Evolutionary conservation across 768 basidiomycete genomes (phyloP).

Genomic region (Kwoniella newhampshirensis): DNA sequence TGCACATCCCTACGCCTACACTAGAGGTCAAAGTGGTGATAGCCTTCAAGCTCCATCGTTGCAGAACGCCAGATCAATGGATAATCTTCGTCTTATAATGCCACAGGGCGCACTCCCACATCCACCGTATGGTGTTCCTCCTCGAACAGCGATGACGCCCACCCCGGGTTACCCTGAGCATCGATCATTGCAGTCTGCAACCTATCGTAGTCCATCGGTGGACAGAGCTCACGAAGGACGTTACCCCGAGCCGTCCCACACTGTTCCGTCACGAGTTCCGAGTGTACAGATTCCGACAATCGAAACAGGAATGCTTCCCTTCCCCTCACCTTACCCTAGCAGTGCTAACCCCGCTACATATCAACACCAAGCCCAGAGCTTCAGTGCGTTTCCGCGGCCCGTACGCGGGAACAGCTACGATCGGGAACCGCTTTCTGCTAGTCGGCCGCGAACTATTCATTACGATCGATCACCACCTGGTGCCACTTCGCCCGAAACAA

Average conservation of each 20-base stretch:
- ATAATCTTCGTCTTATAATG: conserved; percentile 33
- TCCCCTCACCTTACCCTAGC: conserved; percentile 37
- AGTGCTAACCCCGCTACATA: not conserved
- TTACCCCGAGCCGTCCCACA: conserved; percentile 34
- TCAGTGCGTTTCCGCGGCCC: conserved; percentile 8
- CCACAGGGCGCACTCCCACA: conserved; percentile 15
- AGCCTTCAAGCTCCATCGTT: conserved; percentile 18
- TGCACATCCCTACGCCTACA: conserved; percentile 16
- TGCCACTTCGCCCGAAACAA: conserved; percentile 32
- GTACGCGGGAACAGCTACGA: conserved; percentile 14
- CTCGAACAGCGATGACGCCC: conserved; percentile 21
- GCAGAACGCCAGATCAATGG: conserved; percentile 38
- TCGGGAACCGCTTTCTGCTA: conserved; percentile 6
- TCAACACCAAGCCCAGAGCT: conserved; percentile 6
- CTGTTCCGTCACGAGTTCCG: conserved; percentile 18
- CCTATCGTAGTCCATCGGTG: conserved; percentile 31
- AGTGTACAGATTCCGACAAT: conserved; percentile 8
- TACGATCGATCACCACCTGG: conserved; percentile 39
- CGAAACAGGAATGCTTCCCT: conserved; percentile 22
- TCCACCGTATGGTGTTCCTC: conserved; percentile 33
- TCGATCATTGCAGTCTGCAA: conserved; percentile 5
- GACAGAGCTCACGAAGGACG: conserved; percentile 37
- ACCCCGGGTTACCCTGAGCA: conserved; percentile 18
- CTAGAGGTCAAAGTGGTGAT: conserved; percentile 6
- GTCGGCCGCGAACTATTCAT: conserved; percentile 28